A percentile compares a stretch with the other conserved stretches of the same genome.
These are phyloP conservation scores for Mycena venus DNA, from an alignment of 768 basidiomycete genomes.

Conservation along the genomic window DNA sequence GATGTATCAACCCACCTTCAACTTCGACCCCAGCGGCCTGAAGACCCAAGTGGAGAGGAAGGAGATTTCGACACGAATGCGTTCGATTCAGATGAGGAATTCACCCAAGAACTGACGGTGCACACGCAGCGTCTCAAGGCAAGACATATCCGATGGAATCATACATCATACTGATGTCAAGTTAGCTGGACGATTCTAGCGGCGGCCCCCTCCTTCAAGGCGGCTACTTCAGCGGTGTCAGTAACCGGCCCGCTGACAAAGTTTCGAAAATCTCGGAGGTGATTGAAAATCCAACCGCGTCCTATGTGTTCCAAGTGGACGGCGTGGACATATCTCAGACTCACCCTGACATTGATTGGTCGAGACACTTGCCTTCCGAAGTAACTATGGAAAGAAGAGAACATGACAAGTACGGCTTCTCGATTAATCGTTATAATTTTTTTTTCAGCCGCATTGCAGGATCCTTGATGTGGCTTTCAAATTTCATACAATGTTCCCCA, in stretches of 20 bases:
- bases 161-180: background rate
- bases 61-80: slow-evolving; percentile 11
- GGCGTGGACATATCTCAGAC: slow-evolving; percentile 6
- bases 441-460: slow-evolving; percentile 31
- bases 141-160: background rate
- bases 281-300: slow-evolving; percentile 7
- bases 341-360: slow-evolving; percentile 31
- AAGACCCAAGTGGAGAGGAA: background rate
- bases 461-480: slow-evolving; percentile 54
- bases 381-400: slow-evolving; percentile 23
- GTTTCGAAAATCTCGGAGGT: background rate
- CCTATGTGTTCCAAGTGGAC: slow-evolving; percentile 31
- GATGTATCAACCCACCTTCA: slow-evolving; percentile 22
- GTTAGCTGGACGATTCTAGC: slow-evolving; percentile 24
- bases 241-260: background rate
- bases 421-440: background rate
- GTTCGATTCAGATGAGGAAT: slow-evolving; percentile 27
- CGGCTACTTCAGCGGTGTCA: background rate
- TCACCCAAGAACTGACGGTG: slow-evolving; percentile 24
- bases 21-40: slow-evolving; percentile 16
- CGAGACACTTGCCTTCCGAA: slow-evolving; percentile 22
- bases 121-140: slow-evolving; percentile 30
- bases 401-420: slow-evolving; percentile 36
- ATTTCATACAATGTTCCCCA: slow-evolving; percentile 54
- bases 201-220: slow-evolving; percentile 22